phyloP scores from a whole-genome alignment of 2,329 filamentous ascomycete genomes.

The Xylaria polymorpha region DNA sequence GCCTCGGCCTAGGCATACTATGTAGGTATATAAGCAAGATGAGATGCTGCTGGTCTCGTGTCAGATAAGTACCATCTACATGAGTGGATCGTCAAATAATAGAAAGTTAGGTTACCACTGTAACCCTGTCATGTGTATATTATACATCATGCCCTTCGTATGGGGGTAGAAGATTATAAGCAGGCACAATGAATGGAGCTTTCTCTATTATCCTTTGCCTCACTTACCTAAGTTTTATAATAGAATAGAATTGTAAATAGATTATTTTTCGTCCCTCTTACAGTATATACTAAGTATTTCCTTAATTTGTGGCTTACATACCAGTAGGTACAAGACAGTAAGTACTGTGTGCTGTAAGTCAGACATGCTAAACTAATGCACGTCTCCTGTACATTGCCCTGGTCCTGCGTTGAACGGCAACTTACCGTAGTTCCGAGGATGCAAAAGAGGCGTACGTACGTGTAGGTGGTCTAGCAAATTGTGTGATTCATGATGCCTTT shows the following conservation, averaged over 20 bases:
- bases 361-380: conserved; percentile 30
- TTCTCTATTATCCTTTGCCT: neutral
- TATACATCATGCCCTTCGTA: neutral
- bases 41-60: neutral
- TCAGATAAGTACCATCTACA: neutral
- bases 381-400: conserved; percentile 10
- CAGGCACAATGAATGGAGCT: neutral
- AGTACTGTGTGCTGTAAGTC: conserved; percentile 25
- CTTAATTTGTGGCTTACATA: conserved; percentile 2
- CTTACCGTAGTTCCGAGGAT: conserved; percentile 23
- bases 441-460: conserved; percentile 8
- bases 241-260: neutral
- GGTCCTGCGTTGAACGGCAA: conserved; percentile 27
- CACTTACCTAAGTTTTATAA: neutral
- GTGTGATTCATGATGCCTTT: neutral
- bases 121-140: neutral
- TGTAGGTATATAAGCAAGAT: no score
- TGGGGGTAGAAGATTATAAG: conserved; percentile 9
- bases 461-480: neutral
- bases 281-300: no score
- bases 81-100: neutral
- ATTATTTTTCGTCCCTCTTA: neutral
- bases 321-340: neutral
- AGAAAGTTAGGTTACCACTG: neutral
- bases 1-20: no score